Base-by-base conservation (phyloP, 371 early-diverging fungal species). In the Apophysomyces elegans region DNA sequence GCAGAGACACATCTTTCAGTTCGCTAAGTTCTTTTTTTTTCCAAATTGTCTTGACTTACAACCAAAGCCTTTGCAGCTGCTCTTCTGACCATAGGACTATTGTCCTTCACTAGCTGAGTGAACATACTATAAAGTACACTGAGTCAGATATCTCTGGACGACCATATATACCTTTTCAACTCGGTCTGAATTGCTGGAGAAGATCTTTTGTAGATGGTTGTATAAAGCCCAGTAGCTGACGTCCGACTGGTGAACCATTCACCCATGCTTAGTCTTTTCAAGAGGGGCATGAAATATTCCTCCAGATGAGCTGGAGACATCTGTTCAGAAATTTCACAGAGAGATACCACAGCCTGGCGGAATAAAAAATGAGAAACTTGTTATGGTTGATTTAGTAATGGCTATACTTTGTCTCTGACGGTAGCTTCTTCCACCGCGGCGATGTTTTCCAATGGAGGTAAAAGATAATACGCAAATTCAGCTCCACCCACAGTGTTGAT, bases 231-330 rank as follows among this genome's bases (percentile, higher is more conserved):
- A 59, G 95, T 91, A 7, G 97, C 97, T 72, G 95, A 94, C 16
- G 95, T 92, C 56, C 98, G 90, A 73, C 93, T 93, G 16, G 98
- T 98, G 73, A 99, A 99, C 99, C 99, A 99, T 74, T 96, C 97
- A 50, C 97, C 98, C 64, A 81, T 75, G n/a, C 93, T 87, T 56
- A 99, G 86, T 14, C 98, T 87, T 72, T 94, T 94, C 56, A 99
- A 76, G 66, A 97, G 86, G 37, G 98, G 97, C 18, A 98, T 83
- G 72, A 91, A 93, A 63, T 87, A 88, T 63, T 93, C 90, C 70
- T 96, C 96, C 60, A 96, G 76, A 65, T 97, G 97, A 43, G 80
- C 75, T 66, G 86, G 79, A 66, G 86, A 85, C 72, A 98, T 80
- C 16, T 75, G 61, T 26, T 76, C 85, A 61, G 86, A 89, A 64